Percentiles rank a stretch among this genome's conserved stretches.
phyloP scores from a whole-genome alignment of 2,329 filamentous ascomycete species.

The Fusarium liriodendri region DNA sequence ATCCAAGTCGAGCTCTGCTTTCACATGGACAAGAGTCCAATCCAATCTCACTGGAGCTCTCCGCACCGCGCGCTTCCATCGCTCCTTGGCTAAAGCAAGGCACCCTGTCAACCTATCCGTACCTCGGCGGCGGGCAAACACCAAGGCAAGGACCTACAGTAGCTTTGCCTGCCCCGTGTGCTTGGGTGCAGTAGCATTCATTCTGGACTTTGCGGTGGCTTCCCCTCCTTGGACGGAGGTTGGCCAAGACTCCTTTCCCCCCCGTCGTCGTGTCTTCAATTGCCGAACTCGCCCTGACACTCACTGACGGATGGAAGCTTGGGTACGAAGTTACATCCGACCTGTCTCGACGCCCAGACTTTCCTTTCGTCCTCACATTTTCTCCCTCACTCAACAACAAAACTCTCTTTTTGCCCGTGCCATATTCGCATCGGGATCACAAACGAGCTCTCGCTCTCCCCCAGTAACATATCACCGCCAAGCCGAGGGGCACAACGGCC shows the following conservation, averaged over 20 bases:
- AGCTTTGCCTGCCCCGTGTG: neutral
- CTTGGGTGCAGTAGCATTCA: neutral
- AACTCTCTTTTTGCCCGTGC: neutral
- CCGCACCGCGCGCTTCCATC: neutral
- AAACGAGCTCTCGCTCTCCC: neutral
- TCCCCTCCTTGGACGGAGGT: neutral
- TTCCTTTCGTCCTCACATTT: neutral
- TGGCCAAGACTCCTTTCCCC: neutral
- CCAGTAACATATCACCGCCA: neutral
- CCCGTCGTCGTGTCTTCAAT: neutral
- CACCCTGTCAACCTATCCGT: neutral
- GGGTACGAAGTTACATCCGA: slow-evolving; percentile 1
- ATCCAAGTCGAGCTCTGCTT: neutral
- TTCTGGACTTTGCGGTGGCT: slow-evolving; percentile 1
- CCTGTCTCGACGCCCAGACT: neutral
- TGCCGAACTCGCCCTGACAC: slow-evolving; percentile 1
- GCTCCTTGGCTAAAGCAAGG: neutral
- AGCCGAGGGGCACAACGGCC: slow-evolving; percentile 8
- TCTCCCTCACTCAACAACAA: neutral
- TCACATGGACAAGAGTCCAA: neutral
- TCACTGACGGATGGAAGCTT: neutral
- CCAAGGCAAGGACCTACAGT: neutral
- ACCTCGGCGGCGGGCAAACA: neutral
- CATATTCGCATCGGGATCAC: neutral
- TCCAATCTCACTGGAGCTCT: neutral